These are phyloP conservation scores for Monilinia fructicola DNA, from an alignment of 2,329 filamentous ascomycete genomes.

Conservation along the genomic window DNA sequence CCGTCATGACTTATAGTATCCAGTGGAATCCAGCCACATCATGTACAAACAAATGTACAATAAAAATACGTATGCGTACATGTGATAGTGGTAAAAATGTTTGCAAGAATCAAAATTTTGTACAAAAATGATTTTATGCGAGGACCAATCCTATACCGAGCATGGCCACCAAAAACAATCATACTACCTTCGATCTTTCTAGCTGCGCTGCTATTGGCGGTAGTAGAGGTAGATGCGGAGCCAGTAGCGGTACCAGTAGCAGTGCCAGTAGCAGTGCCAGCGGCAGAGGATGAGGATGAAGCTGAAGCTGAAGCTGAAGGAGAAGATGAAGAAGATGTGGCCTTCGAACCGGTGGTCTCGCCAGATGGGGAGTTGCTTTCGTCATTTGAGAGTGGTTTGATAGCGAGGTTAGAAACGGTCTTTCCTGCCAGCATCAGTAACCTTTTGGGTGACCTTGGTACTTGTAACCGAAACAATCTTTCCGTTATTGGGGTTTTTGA, in stretches of 20 bases:
- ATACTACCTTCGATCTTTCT: slow-evolving; percentile 19
- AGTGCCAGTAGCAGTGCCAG: slow-evolving; percentile 41
- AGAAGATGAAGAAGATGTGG: background rate
- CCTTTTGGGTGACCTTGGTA: slow-evolving; percentile 54
- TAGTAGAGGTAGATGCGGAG: background rate
- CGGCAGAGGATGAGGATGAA: slow-evolving; percentile 42
- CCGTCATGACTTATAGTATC: slow-evolving; percentile 5
- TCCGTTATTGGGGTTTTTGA: slow-evolving; percentile 62
- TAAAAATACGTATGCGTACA: background rate
- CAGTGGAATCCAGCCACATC: slow-evolving; percentile 9
- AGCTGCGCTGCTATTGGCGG: slow-evolving; percentile 14
- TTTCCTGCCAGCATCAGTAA: slow-evolving; percentile 57
- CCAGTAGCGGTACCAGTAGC: slow-evolving; percentile 16
- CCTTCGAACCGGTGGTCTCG: slow-evolving; percentile 18
- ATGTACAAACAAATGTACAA: slow-evolving; percentile 13
- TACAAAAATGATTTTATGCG: background rate
- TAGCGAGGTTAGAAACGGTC: slow-evolving; percentile 61
- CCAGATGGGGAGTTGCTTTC: slow-evolving; percentile 53
- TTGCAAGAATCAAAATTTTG: slow-evolving; percentile 10
- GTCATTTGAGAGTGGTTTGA: slow-evolving; percentile 53
- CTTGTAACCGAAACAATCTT: slow-evolving; percentile 60
- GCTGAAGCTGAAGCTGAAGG: background rate
- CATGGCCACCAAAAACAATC: slow-evolving; percentile 17
- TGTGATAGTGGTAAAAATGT: slow-evolving; percentile 5
- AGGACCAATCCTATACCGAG: slow-evolving; percentile 17